Evolutionary conservation across 1,139 yeast genomes (phyloP), one percentile per base, ranked within the genome.

Genomic region (Debaryomycetaceae sp.): DNA sequence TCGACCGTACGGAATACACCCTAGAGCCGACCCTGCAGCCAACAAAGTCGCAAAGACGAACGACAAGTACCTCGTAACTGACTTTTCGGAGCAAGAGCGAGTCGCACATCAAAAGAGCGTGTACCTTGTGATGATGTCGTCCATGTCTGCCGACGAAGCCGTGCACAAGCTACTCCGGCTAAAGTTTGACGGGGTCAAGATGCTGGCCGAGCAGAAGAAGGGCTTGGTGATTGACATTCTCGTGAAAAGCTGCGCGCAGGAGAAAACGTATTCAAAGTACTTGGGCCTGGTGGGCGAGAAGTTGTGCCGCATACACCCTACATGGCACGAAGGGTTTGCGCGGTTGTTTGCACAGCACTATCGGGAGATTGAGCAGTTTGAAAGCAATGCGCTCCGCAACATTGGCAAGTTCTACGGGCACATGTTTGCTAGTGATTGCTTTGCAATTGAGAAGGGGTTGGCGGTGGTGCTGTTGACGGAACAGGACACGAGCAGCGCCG

Each of bases 131-230:
- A 61, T 90, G 19, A 86, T 83, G 81, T 83, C 96, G n/a, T 77
- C 95, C 32, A 72, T 87, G 75, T 78, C 94, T 1, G 77, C 90
- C 3, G 95, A 85, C 40, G 99, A 90, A 58, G 92, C 95, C 1
- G 86, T 83, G 1, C 97, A 87, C 51, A 87, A 87, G 49, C 55
- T 90, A 10, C 43, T 82, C 25, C 68, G 68, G 43, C 46, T 77
- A 13, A 53, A 62, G 4, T 49, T 65, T 3, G 49, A 56, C 4
- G 61, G 55, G 27, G 50, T 53, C 0, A 50, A 53, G 15, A 63
- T 65, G 26, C 68, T 67, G 27, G 37, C 38, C 20, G 39, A 37
- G n/a, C 37, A 39, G 6, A 39, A 44, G 13, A 41, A 50, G 23
- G 50, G 49, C 19, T 56, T 71, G 38, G 60, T 83, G 24, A 75